Conservation (phyloP, 2,329 filamentous ascomycete genomes). For the Nothopassalora personata region DNA sequence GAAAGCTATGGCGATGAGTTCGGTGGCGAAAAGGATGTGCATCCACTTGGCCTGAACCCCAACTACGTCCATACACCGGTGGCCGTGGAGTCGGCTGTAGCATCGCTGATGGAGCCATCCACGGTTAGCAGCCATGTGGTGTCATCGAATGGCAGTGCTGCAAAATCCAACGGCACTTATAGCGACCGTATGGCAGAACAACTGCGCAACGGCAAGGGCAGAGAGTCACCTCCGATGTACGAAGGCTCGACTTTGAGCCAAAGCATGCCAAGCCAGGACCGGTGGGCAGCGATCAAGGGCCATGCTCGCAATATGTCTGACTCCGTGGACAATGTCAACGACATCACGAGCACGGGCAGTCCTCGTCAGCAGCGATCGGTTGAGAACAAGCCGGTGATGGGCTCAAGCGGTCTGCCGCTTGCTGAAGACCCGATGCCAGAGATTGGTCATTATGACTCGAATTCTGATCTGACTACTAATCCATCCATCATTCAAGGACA, state of each 20-base stretch:
- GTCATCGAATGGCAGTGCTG: conserved; percentile 22
- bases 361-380: conserved; percentile 19
- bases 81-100: conserved; percentile 82
- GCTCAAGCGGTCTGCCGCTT: conserved; percentile 64
- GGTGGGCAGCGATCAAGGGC: conserved; percentile 37
- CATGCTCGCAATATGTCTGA: conserved; percentile 36
- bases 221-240: conserved; percentile 24
- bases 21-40: conserved; percentile 64
- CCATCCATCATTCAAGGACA: conserved; percentile 77
- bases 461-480: conserved; percentile 71
- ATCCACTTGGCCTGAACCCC: conserved; percentile 57
- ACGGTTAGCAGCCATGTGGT: conserved; percentile 50
- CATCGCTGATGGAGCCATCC: conserved; percentile 82
- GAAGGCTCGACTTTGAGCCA: conserved; percentile 31
- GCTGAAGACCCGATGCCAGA: conserved; percentile 69
- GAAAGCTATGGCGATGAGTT: conserved; percentile 53
- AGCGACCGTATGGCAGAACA: conserved; percentile 27
- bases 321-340: conserved; percentile 13
- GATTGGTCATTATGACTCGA: conserved; percentile 60
- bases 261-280: conserved; percentile 28
- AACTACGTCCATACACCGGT: conserved; percentile 67
- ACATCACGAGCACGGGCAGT: conserved; percentile 50
- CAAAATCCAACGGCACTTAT: conserved; percentile 24
- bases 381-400: conserved; percentile 50
- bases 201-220: conserved; percentile 19